Percentiles rank a stretch among this genome's conserved stretches.
Evolutionary conservation across 2,329 filamentous ascomycete genomes (phyloP).

Genomic region (Aureobasidium sp.): DNA sequence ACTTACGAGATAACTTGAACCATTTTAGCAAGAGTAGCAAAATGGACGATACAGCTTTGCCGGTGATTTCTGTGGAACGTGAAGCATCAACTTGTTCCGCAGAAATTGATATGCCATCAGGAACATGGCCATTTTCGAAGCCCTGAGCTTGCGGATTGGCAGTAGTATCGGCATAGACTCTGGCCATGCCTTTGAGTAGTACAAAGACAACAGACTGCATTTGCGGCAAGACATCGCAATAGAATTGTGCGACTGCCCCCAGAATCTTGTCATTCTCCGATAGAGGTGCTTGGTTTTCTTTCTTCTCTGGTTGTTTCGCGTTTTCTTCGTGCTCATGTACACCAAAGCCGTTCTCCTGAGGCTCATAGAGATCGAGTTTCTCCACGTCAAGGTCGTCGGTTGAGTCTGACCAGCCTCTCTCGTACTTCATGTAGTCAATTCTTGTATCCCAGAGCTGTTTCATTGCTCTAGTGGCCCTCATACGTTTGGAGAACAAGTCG

Average conservation of each 20-base stretch:
- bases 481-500: conserved; percentile 80
- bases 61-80: conserved; percentile 76
- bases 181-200: conserved; percentile 79
- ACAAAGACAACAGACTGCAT: conserved; percentile 92
- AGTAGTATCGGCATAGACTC: conserved; percentile 31
- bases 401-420: conserved; percentile 71
- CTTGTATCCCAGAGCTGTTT: conserved; percentile 92
- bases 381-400: conserved; percentile 36
- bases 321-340: neutral
- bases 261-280: conserved; percentile 2
- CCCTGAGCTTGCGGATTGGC: conserved; percentile 22
- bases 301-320: neutral
- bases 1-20: conserved; percentile 88
- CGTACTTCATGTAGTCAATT: conserved; percentile 83
- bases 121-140: conserved; percentile 29
- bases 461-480: conserved; percentile 85
- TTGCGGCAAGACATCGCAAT: conserved; percentile 72
- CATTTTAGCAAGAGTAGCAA: conserved; percentile 87
- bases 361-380: conserved; percentile 17
- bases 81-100: conserved; percentile 74
- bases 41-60: conserved; percentile 86
- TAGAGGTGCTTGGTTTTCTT: neutral
- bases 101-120: conserved; percentile 27
- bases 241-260: neutral
- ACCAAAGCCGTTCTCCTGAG: neutral